A percentile compares a stretch with the other conserved stretches of the same genome.
Conservation (phyloP, 176 grass and related monocot species). For the Pharus latifolius region DNA sequence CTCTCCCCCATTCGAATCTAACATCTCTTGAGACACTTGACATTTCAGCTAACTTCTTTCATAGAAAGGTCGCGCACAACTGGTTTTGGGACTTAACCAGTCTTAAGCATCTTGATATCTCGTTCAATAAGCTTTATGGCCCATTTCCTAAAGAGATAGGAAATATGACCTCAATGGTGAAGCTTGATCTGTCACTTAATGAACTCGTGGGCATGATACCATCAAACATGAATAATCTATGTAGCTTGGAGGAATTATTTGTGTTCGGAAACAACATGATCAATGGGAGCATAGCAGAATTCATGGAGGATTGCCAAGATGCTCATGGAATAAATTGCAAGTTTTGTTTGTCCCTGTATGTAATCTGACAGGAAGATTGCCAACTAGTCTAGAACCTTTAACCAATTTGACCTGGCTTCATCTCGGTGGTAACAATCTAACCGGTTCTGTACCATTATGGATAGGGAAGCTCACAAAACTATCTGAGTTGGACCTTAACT, state of each 20-base stretch:
- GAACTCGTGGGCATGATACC: background rate
- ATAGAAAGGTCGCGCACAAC: background rate
- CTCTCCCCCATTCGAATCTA: background rate
- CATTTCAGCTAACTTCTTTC: background rate
- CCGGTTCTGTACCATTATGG: background rate
- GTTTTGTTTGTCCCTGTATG: fast-evolving
- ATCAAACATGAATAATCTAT: background rate
- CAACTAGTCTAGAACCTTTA: background rate
- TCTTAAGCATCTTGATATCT: background rate
- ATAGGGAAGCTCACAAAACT: background rate
- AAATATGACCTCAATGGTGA: background rate
- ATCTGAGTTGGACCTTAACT: background rate
- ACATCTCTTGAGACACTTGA: background rate
- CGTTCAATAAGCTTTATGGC: fast-evolving
- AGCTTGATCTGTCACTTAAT: background rate
- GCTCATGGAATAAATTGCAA: background rate
- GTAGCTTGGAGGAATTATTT: background rate
- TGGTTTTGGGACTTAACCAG: background rate
- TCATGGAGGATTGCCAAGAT: background rate
- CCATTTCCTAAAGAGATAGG: background rate
- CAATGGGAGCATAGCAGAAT: background rate
- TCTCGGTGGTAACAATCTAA: background rate
- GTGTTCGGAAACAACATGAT: background rate
- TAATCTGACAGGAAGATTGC: background rate
- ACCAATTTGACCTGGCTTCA: background rate